Evolutionary conservation across 352 stramenopile species (phyloP).

Genomic region (Globisporangium camurandrum): DNA sequence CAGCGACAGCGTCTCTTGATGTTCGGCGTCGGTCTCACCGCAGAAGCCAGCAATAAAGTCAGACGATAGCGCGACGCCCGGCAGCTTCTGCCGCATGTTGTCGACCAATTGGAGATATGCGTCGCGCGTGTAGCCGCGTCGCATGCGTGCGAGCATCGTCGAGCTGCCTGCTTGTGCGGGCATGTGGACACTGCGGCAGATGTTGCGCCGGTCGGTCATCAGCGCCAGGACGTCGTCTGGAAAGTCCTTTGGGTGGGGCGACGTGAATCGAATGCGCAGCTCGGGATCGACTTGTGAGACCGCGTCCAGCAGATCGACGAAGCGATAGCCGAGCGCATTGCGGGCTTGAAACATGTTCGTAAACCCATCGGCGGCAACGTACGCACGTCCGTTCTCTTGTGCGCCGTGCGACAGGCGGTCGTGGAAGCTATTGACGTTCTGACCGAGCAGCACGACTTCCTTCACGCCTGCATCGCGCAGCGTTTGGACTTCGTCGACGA

Average conservation of each 20-base stretch:
- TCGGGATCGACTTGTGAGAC: conserved; percentile 92
- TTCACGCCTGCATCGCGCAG: conserved; percentile 91
- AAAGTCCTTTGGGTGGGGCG: conserved; percentile 99
- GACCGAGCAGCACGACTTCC: conserved; percentile 97
- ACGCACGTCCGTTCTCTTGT: conserved; percentile 53
- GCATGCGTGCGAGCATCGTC: conserved; percentile 87
- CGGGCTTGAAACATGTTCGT: conserved; percentile 90
- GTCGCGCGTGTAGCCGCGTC: conserved; percentile 94
- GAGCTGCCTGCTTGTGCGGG: conserved; percentile 95
- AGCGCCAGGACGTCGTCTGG: conserved; percentile 89
- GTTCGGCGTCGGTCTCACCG: conserved; percentile 96
- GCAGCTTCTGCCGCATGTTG: conserved; percentile 81
- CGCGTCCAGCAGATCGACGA: conserved; percentile 95
- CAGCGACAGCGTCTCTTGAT: conserved; percentile 89
- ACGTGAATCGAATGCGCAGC: conserved; percentile 98
- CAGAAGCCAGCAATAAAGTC: conserved; percentile 99
- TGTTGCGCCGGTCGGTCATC: conserved; percentile 89
- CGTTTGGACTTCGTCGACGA: conserved; percentile 91
- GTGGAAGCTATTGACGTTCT: conserved; percentile 99
- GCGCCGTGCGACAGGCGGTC: conserved; percentile 84
- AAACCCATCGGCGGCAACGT: conserved; percentile 90
- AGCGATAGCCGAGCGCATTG: conserved; percentile 90
- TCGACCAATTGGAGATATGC: conserved; percentile 96
- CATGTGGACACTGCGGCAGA: conserved; percentile 98
- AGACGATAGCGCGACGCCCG: conserved; percentile 85